A percentile compares a stretch with the other conserved stretches of the same genome.
These are phyloP conservation scores for Trichophaea hybrida DNA, from an alignment of 2,329 filamentous ascomycete genomes.

Conservation along the genomic window DNA sequence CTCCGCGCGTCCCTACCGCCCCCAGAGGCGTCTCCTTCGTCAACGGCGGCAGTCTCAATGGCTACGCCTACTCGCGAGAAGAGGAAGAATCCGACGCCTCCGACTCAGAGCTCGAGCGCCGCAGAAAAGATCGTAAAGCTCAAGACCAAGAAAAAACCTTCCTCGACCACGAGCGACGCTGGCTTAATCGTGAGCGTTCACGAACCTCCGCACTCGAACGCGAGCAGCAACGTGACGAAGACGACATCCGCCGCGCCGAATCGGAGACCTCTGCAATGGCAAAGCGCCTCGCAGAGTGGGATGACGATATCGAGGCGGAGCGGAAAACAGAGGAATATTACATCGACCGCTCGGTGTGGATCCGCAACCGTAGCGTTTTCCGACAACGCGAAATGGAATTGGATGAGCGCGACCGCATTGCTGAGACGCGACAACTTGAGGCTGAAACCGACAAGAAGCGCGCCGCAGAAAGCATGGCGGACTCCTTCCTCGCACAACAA, in stretches of 20 bases:
- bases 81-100: slow-evolving; percentile 79
- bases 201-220: slow-evolving; percentile 73
- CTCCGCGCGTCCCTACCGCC: slow-evolving; percentile 14
- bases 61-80: slow-evolving; percentile 35
- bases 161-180: slow-evolving; percentile 72
- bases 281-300: slow-evolving; percentile 63
- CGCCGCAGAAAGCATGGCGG: slow-evolving; percentile 61
- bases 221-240: slow-evolving; percentile 64
- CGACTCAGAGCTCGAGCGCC: slow-evolving; percentile 68
- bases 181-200: slow-evolving; percentile 77
- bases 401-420: slow-evolving; percentile 68
- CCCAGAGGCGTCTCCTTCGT: slow-evolving; percentile 63
- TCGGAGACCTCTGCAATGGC: slow-evolving; percentile 53
- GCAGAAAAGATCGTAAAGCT: slow-evolving; percentile 55
- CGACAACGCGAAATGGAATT: slow-evolving; percentile 57
- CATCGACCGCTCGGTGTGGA: slow-evolving; percentile 70
- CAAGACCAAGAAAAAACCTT: slow-evolving; percentile 68
- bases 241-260: slow-evolving; percentile 52
- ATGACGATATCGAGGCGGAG: slow-evolving; percentile 70
- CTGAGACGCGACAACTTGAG: slow-evolving; percentile 57
- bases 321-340: slow-evolving; percentile 72
- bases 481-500: slow-evolving; percentile 77
- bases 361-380: slow-evolving; percentile 61
- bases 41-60: slow-evolving; percentile 41
- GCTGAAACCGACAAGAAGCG: slow-evolving; percentile 55